Percentiles rank a stretch among this genome's conserved stretches.
Evolutionary conservation across 768 basidiomycete species (phyloP).

Genomic region (Multifurca ochricompacta): DNA sequence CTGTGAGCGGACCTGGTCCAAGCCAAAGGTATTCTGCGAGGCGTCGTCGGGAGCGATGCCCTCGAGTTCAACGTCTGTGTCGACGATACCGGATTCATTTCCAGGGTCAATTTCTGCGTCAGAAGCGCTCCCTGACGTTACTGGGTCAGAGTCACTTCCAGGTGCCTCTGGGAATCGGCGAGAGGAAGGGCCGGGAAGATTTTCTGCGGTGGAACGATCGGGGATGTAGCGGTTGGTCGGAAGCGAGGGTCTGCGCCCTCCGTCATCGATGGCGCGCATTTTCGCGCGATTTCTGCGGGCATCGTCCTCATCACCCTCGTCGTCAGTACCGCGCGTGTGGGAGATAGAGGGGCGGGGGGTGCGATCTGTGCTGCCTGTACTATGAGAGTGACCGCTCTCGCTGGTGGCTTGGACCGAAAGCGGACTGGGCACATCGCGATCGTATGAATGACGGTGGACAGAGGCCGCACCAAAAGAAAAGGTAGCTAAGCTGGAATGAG

Average conservation of each 20-base stretch:
- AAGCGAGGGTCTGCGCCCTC: conserved; percentile 34
- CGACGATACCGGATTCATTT: conserved; percentile 14
- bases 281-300: conserved; percentile 30
- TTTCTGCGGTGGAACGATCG: conserved; percentile 7
- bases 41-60: neutral
- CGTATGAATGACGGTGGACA: conserved; percentile 23
- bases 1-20: conserved; percentile 5
- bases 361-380: conserved; percentile 30
- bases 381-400: conserved; percentile 18
- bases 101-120: conserved; percentile 13
- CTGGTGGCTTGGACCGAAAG: conserved; percentile 24
- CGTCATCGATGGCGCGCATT: conserved; percentile 39
- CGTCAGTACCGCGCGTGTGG: conserved; percentile 25
- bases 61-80: conserved; percentile 20
- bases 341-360: conserved; percentile 41
- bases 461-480: conserved; percentile 37
- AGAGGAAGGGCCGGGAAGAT: neutral
- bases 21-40: conserved; percentile 6
- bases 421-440: conserved; percentile 31
- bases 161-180: conserved; percentile 2
- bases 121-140: conserved; percentile 1
- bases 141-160: conserved; percentile 10
- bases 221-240: conserved; percentile 29
- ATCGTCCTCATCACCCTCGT: conserved; percentile 30
- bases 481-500: conserved; percentile 33